phyloP scores from a whole-genome alignment of 148 eudicot genomes.

The Dianthus caryophyllus region DNA sequence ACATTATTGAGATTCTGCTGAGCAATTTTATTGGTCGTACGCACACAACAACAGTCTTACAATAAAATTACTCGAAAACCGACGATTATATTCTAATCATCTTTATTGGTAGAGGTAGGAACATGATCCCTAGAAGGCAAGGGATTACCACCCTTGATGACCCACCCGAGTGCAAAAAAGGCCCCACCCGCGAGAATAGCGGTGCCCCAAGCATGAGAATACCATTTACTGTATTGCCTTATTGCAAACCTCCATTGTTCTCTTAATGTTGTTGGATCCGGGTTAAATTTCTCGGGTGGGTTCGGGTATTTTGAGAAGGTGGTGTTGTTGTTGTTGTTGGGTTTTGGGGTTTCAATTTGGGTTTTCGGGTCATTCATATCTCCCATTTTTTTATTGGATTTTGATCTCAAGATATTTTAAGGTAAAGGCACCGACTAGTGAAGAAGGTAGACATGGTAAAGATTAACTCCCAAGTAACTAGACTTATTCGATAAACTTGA shows the following conservation, averaged over 20 bases:
- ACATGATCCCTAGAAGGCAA: slow-evolving; percentile 39
- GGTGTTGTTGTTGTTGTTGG: slow-evolving; percentile 6
- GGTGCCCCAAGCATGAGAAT: slow-evolving; percentile 96
- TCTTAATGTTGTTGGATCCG: slow-evolving; percentile 52
- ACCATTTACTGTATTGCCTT: slow-evolving; percentile 84
- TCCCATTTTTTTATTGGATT: no score
- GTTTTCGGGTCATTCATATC: slow-evolving; percentile 13
- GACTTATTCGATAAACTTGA: no score
- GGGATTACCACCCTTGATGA: slow-evolving; percentile 83
- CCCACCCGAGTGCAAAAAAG: slow-evolving; percentile 94
- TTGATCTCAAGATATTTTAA: no score
- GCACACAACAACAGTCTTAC: no score
- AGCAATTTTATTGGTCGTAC: no score
- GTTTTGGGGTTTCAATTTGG: slow-evolving; percentile 4
- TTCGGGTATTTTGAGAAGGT: slow-evolving; percentile 37
- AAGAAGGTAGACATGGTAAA: no score
- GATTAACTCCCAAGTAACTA: no score
- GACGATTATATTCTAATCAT: no score
- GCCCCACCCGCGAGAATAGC: slow-evolving; percentile 91
- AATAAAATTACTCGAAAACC: no score
- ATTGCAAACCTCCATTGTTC: slow-evolving; percentile 89
- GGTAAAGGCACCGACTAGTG: no score
- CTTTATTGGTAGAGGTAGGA: background rate
- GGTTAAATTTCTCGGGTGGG: slow-evolving; percentile 50
- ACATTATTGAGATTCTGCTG: no score